These are phyloP conservation scores for Botrytis aclada DNA, from an alignment of 2,329 filamentous ascomycete genomes.

Conservation along the genomic window DNA sequence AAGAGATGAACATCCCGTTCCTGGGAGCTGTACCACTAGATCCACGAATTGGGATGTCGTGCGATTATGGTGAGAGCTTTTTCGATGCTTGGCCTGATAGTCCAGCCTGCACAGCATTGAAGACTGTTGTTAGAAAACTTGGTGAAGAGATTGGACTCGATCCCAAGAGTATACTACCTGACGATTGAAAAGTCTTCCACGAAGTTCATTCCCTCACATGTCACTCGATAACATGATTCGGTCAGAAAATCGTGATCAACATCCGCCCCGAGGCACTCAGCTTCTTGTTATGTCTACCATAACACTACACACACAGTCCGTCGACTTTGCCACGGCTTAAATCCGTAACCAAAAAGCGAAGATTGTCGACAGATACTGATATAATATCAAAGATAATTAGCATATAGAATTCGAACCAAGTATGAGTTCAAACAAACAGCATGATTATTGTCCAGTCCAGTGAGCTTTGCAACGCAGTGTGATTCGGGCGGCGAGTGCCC, in stretches of 20 bases:
- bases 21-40: constrained; percentile 88
- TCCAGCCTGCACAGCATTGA: constrained; percentile 80
- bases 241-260: not conserved
- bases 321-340: not conserved
- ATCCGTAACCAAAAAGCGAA: not conserved
- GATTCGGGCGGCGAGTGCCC: not conserved
- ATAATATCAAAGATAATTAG: not conserved
- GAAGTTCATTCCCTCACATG: not conserved
- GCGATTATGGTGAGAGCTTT: constrained; percentile 96
- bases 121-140: constrained; percentile 72
- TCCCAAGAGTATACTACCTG: constrained; percentile 14
- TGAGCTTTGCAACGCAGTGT: not conserved
- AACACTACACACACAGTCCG: not conserved
- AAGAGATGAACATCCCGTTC: constrained; percentile 85
- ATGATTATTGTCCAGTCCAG: not conserved
- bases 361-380: not conserved
- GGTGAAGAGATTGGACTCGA: constrained; percentile 57
- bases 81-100: constrained; percentile 92
- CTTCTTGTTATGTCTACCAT: not conserved
- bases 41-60: constrained; percentile 91
- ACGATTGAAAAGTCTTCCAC: constrained; percentile 9
- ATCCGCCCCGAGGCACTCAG: not conserved
- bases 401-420: not conserved
- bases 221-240: not conserved
- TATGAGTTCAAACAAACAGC: not conserved